Conservation (phyloP, 441 rosid genomes). For the Gossypium schwendimanii region DNA sequence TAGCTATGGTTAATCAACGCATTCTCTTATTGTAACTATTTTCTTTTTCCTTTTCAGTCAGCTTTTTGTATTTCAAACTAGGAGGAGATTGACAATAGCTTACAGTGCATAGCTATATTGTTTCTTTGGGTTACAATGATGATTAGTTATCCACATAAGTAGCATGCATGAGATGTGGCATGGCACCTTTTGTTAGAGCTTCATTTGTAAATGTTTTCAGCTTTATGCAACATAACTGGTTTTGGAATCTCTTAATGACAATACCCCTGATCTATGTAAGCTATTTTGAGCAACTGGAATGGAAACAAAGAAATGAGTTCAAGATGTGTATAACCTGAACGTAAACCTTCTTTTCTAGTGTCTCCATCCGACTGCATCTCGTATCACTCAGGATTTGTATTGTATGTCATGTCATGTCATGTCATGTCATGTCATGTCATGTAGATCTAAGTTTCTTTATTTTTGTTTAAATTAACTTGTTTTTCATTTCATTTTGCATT, state of each 20-base stretch:
- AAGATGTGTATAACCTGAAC: background rate
- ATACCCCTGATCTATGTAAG: background rate
- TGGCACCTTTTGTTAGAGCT: background rate
- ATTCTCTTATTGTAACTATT: background rate
- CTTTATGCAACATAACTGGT: constrained; percentile 1
- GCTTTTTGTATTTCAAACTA: background rate
- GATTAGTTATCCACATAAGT: background rate
- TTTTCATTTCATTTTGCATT: constrained; percentile 11
- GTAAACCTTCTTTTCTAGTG: background rate
- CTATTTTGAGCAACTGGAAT: background rate
- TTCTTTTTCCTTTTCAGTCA: background rate
- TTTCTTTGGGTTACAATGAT: background rate
- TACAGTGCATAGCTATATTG: background rate
- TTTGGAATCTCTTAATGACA: background rate
- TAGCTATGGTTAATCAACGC: background rate
- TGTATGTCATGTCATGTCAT: background rate
- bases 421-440: background rate
- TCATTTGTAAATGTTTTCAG: background rate
- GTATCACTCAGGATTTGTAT: background rate
- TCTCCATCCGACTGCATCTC: background rate
- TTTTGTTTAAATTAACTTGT: background rate
- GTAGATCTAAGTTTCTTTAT: background rate
- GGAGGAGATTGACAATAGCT: background rate
- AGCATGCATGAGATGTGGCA: constrained; percentile 13
- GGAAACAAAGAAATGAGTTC: background rate